phyloP scores from a whole-genome alignment of 805 yeast species.

The Maudiozyma pseudohumilis region DNA sequence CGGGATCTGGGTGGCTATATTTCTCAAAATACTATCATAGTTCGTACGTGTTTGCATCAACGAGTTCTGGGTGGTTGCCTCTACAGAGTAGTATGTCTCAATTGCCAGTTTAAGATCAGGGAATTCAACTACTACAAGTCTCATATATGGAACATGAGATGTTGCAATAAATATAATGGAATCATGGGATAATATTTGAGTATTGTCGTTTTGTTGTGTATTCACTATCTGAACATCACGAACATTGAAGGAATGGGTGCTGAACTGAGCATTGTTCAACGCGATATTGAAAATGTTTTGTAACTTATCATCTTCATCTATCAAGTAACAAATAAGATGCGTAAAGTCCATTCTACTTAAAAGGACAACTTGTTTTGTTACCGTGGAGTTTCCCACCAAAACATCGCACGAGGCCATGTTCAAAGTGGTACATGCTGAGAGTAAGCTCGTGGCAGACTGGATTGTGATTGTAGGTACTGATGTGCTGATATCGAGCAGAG shows the following conservation, averaged over 20 bases:
- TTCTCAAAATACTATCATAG: constrained; percentile 21
- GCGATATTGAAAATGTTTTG: constrained; percentile 40
- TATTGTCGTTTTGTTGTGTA: not conserved
- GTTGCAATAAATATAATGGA: constrained; percentile 51
- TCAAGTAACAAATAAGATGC: constrained; percentile 37
- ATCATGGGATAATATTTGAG: constrained; percentile 24
- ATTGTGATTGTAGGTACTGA: constrained; percentile 4
- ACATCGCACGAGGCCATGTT: constrained; percentile 20
- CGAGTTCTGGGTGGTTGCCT: not conserved
- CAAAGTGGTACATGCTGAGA: constrained; percentile 45
- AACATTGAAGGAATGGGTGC: constrained; percentile 45
- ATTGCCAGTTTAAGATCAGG: constrained; percentile 20
- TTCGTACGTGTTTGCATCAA: constrained; percentile 3
- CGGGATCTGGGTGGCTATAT: constrained; percentile 22
- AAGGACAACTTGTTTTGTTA: constrained; percentile 34
- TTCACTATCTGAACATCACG: constrained; percentile 10
- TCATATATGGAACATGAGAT: constrained; percentile 68
- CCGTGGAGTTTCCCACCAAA: constrained; percentile 9
- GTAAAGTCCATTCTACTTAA: constrained; percentile 55
- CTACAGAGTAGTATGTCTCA: not conserved
- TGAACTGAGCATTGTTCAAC: constrained; percentile 63
- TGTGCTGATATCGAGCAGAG: constrained; percentile 20
- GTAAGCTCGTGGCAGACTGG: constrained; percentile 29
- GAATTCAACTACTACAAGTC: constrained; percentile 47
- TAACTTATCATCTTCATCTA: constrained; percentile 13